These are phyloP conservation scores for Aureobasidium sp. DNA, from an alignment of 2,329 filamentous ascomycete species.

Conservation along the genomic window DNA sequence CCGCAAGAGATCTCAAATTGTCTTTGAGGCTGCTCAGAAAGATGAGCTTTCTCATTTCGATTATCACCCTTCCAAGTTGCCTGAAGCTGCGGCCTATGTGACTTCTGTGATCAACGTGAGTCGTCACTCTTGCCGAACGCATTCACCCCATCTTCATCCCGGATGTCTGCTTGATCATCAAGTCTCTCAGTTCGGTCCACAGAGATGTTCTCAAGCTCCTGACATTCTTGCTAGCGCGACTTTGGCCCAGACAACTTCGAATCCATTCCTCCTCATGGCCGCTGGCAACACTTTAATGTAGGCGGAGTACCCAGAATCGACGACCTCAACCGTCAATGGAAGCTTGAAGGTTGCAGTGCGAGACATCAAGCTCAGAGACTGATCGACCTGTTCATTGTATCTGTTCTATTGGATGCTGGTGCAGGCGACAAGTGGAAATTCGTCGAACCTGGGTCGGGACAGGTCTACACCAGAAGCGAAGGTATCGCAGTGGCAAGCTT, in stretches of 20 bases:
- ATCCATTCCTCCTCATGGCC: constrained; percentile 70
- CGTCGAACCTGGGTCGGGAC: constrained; percentile 74
- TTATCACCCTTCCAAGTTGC: constrained; percentile 77
- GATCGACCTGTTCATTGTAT: constrained; percentile 66
- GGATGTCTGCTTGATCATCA: not conserved
- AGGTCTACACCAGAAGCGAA: constrained; percentile 71
- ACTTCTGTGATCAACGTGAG: constrained; percentile 86
- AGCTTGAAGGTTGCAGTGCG: constrained; percentile 51
- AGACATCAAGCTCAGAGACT: constrained; percentile 63
- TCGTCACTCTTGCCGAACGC: not conserved
- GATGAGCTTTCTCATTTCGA: constrained; percentile 80
- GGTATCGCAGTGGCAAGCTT: constrained; percentile 65
- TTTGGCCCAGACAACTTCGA: constrained; percentile 40
- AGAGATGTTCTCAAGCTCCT: not conserved
- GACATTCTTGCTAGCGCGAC: not conserved
- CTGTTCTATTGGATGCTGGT: constrained; percentile 72
- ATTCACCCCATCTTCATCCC: not conserved
- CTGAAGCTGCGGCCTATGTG: constrained; percentile 76
- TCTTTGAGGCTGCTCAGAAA: constrained; percentile 67
- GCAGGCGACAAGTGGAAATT: constrained; percentile 82
- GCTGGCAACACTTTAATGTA: constrained; percentile 72
- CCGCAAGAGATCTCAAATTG: constrained; percentile 65
- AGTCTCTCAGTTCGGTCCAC: not conserved
- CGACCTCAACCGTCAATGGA: constrained; percentile 58
- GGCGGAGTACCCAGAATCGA: constrained; percentile 63